Evolutionary conservation across 805 yeast species (phyloP).

Genomic region (Yamadazyma laniorum): DNA sequence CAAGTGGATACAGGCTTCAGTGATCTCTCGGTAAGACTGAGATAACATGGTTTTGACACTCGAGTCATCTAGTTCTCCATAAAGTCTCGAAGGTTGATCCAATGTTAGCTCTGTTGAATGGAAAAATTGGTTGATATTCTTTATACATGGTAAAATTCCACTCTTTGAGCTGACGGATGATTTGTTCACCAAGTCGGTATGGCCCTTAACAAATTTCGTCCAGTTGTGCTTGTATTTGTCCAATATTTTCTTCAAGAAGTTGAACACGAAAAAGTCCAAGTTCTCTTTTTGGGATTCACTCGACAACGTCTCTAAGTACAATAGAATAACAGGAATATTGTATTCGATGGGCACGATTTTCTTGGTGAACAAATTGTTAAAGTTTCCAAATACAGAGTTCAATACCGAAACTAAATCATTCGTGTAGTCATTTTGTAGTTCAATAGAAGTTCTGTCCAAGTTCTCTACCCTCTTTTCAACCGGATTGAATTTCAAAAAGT

Average conservation of each 20-base stretch:
- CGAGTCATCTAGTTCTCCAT: slow-evolving; percentile 18
- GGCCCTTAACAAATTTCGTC: slow-evolving; percentile 58
- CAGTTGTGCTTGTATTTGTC: slow-evolving; percentile 55
- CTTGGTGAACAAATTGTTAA: slow-evolving; percentile 33
- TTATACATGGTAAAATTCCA: slow-evolving; percentile 34
- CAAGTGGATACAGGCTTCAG: slow-evolving; percentile 33
- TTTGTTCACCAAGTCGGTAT: slow-evolving; percentile 40
- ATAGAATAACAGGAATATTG: slow-evolving; percentile 32
- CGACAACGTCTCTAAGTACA: slow-evolving; percentile 26
- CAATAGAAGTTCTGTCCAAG: slow-evolving; percentile 18
- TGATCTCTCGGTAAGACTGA: slow-evolving; percentile 30
- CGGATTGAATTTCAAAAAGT: slow-evolving; percentile 28
- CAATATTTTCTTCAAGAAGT: slow-evolving; percentile 48
- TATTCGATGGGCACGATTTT: slow-evolving; percentile 36
- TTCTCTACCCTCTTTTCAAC: slow-evolving; percentile 33
- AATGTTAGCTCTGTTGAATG: slow-evolving; percentile 33
- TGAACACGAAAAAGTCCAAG: slow-evolving; percentile 60
- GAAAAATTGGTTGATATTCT: slow-evolving; percentile 33
- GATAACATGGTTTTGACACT: slow-evolving; percentile 24
- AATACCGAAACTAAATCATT: slow-evolving; percentile 46
- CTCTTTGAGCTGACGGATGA: slow-evolving; percentile 36
- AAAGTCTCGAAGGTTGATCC: slow-evolving; percentile 19
- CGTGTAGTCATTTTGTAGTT: slow-evolving; percentile 46
- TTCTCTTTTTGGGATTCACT: slow-evolving; percentile 47
- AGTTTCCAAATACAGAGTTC: slow-evolving; percentile 46